Evolutionary conservation across 768 basidiomycete species (phyloP).

Genomic region (Pleurotus tuoliensis): DNA sequence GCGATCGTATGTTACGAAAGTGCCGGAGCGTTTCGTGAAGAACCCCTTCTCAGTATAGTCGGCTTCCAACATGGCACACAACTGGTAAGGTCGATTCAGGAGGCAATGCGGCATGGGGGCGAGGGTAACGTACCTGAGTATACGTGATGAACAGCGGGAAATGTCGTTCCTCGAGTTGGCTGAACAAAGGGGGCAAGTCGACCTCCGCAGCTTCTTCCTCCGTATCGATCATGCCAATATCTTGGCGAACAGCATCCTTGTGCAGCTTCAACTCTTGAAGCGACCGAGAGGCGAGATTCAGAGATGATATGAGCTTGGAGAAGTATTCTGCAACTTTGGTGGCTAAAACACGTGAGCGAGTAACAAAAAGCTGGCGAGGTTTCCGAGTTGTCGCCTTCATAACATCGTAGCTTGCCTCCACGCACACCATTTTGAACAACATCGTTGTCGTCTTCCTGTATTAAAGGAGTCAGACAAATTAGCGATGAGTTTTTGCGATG

Average conservation of each 20-base stretch:
- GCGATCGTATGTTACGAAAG: slow-evolving; percentile 38
- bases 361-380: slow-evolving; percentile 70
- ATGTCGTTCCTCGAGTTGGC: slow-evolving; percentile 51
- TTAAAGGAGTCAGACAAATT: background rate
- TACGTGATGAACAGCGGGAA: slow-evolving; percentile 73
- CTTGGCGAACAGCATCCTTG: slow-evolving; percentile 13
- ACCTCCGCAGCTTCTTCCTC: slow-evolving; percentile 40
- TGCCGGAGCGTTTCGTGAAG: slow-evolving; percentile 3
- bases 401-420: slow-evolving; percentile 52
- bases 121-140: slow-evolving; percentile 42
- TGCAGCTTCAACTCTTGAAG: slow-evolving; percentile 32
- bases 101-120: background rate
- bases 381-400: slow-evolving; percentile 31
- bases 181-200: slow-evolving; percentile 50
- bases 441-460: slow-evolving; percentile 72
- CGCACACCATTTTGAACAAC: slow-evolving; percentile 70
- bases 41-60: slow-evolving; percentile 27
- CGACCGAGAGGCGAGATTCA: slow-evolving; percentile 31
- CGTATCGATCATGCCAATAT: slow-evolving; percentile 27
- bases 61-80: slow-evolving; percentile 45
- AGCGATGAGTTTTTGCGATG: background rate
- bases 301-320: slow-evolving; percentile 41
- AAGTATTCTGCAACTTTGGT: slow-evolving; percentile 72
- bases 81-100: slow-evolving; percentile 22
- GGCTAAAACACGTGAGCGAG: slow-evolving; percentile 63